Conservation (phyloP, 495 filamentous ascomycete genomes). For the Neurospora discreta region DNA sequence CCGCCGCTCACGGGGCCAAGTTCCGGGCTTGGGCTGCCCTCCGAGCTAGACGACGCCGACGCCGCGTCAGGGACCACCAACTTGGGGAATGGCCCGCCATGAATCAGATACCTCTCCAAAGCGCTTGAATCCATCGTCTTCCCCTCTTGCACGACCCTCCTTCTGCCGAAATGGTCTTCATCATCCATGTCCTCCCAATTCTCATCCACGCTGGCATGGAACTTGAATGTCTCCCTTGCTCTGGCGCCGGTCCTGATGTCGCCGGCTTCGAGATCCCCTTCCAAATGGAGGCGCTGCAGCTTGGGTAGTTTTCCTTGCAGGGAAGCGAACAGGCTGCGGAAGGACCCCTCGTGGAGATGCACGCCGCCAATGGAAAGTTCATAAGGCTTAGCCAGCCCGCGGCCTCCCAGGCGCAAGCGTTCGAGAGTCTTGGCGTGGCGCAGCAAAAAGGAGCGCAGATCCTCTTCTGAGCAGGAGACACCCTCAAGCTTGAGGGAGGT, state of each 20-base stretch:
- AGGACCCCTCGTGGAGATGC: slow-evolving; percentile 33
- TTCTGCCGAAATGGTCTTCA: slow-evolving; percentile 2
- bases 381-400: slow-evolving; percentile 29
- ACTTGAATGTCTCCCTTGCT: slow-evolving; percentile 35
- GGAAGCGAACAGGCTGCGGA: slow-evolving; percentile 27
- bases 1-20: not conserved
- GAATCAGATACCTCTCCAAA: slow-evolving; percentile 31
- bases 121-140: slow-evolving; percentile 30
- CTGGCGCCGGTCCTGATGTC: slow-evolving; percentile 23
- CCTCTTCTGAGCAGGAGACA: slow-evolving; percentile 31
- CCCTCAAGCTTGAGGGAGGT: slow-evolving; percentile 35
- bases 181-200: slow-evolving; percentile 24
- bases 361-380: slow-evolving; percentile 33
- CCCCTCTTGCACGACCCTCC: slow-evolving; percentile 9
- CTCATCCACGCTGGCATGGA: slow-evolving; percentile 32
- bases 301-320: slow-evolving; percentile 24
- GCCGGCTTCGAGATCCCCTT: slow-evolving; percentile 35
- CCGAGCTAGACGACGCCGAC: not conserved
- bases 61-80: not conserved
- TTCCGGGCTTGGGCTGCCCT: not conserved
- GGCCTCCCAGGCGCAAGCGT: slow-evolving; percentile 33
- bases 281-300: slow-evolving; percentile 32
- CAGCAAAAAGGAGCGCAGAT: slow-evolving; percentile 31
- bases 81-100: slow-evolving; percentile 29
- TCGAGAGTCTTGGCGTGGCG: slow-evolving; percentile 30